Conservation (phyloP, 139 green algal genomes). For the Tetraselmis striata region DNA sequence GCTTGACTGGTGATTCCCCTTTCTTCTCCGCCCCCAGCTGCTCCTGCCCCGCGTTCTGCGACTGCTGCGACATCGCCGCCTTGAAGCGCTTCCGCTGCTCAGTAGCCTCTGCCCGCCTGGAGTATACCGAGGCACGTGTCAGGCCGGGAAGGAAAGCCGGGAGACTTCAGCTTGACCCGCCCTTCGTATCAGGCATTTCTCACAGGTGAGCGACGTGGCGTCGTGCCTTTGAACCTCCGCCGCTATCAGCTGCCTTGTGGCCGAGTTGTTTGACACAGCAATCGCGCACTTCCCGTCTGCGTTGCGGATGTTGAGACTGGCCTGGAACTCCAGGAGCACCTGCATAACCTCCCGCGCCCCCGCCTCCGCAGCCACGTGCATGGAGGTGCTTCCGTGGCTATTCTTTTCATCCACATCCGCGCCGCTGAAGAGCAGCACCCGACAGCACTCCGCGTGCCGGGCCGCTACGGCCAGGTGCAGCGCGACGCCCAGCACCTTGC, state of each 20-base stretch:
- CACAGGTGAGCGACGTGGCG: no score
- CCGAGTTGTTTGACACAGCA: neutral
- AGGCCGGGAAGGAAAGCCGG: no score
- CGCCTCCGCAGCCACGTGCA: neutral
- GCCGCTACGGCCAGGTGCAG: neutral
- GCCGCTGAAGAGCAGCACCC: neutral
- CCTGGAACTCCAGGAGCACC: neutral
- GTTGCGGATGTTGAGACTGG: neutral
- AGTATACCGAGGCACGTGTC: no score
- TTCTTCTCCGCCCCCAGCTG: neutral
- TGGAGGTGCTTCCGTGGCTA: neutral
- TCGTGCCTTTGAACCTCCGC: neutral
- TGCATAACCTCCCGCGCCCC: neutral
- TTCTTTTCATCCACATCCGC: neutral
- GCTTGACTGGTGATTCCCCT: neutral
- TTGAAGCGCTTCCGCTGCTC: neutral
- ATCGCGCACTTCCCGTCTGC: neutral
- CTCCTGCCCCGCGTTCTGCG: neutral
- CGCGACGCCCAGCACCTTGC: neutral
- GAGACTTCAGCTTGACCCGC: no score
- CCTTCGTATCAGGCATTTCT: no score
- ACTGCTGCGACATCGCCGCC: neutral
- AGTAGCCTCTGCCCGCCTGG: neutral
- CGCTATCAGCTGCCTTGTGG: neutral
- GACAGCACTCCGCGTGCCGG: neutral